phyloP scores from a whole-genome alignment of 345 rosid species.

The Arabis hirsuta region DNA sequence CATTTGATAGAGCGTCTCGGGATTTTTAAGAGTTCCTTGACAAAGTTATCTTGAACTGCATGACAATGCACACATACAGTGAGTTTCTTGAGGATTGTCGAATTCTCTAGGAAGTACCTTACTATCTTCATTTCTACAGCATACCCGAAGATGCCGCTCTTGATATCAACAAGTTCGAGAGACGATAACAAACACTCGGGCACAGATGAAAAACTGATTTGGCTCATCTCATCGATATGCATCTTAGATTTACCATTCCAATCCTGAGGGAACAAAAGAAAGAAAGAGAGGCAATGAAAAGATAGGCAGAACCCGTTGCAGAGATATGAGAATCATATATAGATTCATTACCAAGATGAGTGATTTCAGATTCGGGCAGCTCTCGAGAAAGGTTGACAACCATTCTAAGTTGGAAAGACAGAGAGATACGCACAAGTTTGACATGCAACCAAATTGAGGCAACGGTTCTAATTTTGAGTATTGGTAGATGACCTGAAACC shows the following conservation, averaged over 20 bases:
- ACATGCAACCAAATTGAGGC: constrained; percentile 15
- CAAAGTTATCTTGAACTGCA: background rate
- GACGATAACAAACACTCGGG: constrained; percentile 5
- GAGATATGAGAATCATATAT: background rate
- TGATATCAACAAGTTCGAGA: background rate
- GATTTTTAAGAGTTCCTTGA: background rate
- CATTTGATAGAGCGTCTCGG: background rate
- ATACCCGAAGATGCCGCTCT: background rate
- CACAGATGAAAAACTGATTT: background rate
- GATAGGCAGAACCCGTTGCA: background rate
- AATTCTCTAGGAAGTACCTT: constrained; percentile 2
- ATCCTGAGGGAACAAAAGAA: background rate
- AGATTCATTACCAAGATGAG: constrained; percentile 4
- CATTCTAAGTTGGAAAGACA: background rate
- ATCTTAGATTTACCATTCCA: background rate
- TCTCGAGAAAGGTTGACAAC: constrained; percentile 2
- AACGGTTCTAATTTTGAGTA: background rate
- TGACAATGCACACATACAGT: background rate
- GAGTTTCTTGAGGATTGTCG: background rate
- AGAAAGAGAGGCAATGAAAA: background rate
- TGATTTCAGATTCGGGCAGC: constrained; percentile 17
- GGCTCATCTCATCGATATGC: background rate
- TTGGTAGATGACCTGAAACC: background rate
- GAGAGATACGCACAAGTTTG: background rate
- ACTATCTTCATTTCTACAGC: background rate